Percentiles rank a stretch among this genome's conserved stretches.
phyloP scores from a whole-genome alignment of 148 eudicot genomes.

The Rhododendron simsii region DNA sequence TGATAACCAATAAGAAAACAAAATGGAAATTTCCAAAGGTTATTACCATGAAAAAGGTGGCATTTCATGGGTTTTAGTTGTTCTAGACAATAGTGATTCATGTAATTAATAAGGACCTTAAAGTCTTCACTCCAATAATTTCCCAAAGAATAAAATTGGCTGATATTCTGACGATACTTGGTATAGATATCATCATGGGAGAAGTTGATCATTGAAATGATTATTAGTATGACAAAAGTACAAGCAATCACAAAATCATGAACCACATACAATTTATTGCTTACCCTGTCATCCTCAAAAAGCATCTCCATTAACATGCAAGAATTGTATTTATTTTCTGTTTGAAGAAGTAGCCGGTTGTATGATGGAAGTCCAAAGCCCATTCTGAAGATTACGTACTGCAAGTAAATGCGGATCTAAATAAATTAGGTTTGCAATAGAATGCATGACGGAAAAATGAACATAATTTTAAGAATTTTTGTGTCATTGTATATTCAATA shows the following conservation, averaged over 20 bases:
- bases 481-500: not conserved
- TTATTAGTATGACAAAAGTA: no score
- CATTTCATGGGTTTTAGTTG: not conserved
- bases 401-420: slow-evolving; percentile 1
- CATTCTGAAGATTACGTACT: slow-evolving; percentile 36
- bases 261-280: not conserved
- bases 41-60: not conserved
- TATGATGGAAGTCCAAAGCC: slow-evolving; percentile 36
- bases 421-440: not conserved
- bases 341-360: slow-evolving; percentile 23
- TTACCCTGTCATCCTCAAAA: slow-evolving; percentile 32
- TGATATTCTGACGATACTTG: no score
- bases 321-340: slow-evolving; percentile 31
- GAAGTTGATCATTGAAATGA: no score
- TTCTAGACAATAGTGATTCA: not conserved
- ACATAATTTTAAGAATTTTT: not conserved
- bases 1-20: not conserved
- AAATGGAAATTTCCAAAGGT: not conserved
- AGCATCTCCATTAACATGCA: slow-evolving; percentile 27
- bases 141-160: not conserved
- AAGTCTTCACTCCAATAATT: not conserved
- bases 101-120: not conserved
- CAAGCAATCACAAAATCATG: not conserved
- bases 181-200: no score
- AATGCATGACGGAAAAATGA: not conserved